phyloP scores from a whole-genome alignment of 352 stramenopile genomes.

The Globisporangium cylindrosporum region DNA sequence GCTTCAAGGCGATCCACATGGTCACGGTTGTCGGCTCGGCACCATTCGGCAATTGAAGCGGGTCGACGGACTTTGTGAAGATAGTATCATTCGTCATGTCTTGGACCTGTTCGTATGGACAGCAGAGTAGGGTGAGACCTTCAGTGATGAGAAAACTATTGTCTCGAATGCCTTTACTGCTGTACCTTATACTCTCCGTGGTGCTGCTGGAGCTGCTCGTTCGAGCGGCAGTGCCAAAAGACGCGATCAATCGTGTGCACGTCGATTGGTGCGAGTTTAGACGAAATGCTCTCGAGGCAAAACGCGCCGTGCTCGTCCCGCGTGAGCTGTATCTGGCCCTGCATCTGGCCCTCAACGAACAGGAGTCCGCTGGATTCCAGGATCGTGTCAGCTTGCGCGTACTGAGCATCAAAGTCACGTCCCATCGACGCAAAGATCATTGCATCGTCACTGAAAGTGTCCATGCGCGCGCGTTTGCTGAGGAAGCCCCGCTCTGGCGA shows the following conservation, averaged over 20 bases:
- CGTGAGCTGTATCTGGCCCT: background rate
- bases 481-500: background rate
- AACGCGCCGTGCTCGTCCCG: background rate
- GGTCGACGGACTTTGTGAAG: constrained; percentile 23
- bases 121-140: too few species aligned
- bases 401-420: constrained; percentile 7
- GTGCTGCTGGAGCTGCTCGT: constrained; percentile 4
- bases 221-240: constrained; percentile 4
- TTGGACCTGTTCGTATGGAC: constrained; percentile 8
- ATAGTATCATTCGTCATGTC: constrained; percentile 21
- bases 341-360: constrained; percentile 1
- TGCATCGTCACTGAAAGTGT: constrained; percentile 1
- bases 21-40: constrained; percentile 17
- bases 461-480: constrained; percentile 5
- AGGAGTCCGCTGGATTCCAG: background rate
- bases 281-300: background rate
- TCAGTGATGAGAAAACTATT: too few species aligned
- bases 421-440: constrained; percentile 22
- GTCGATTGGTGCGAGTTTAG: background rate
- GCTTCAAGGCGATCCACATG: constrained; percentile 23
- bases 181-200: constrained; percentile 8
- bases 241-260: constrained; percentile 5
- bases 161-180: too few species aligned
- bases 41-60: constrained; percentile 21
- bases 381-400: constrained; percentile 1